phyloP scores from a whole-genome alignment of 768 basidiomycete genomes.

The Suillus paluster region DNA sequence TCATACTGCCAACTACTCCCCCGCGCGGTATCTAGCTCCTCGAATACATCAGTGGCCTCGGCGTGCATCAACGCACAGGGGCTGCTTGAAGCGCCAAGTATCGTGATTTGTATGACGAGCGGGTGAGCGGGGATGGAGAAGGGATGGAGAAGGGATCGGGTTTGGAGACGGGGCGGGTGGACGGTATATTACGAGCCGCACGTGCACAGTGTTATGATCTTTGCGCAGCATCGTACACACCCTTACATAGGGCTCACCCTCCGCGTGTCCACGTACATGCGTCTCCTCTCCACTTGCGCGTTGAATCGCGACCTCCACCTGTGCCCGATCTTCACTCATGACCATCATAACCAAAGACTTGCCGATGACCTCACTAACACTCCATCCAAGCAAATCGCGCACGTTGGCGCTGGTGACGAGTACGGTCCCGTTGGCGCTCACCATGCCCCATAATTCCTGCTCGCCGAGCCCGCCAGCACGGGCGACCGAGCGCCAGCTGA shows the following conservation, averaged over 20 bases:
- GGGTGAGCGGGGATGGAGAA: conserved; percentile 24
- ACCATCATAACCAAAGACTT: conserved; percentile 46
- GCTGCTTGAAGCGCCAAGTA: conserved; percentile 16
- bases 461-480: conserved; percentile 51
- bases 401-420: conserved; percentile 55
- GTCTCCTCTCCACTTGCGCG: conserved; percentile 18
- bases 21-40: conserved; percentile 67
- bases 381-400: conserved; percentile 70
- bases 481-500: conserved; percentile 64
- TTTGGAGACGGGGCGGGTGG: conserved; percentile 23
- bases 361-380: conserved; percentile 56
- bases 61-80: conserved; percentile 19
- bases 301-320: conserved; percentile 19
- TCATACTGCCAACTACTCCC: conserved; percentile 94
- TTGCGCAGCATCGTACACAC: conserved; percentile 45
- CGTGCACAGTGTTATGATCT: conserved; percentile 34
- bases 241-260: conserved; percentile 29
- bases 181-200: conserved; percentile 44
- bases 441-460: conserved; percentile 59
- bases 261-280: conserved; percentile 24
- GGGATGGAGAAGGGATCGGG: background rate
- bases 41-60: conserved; percentile 57
- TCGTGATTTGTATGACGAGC: conserved; percentile 34
- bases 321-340: conserved; percentile 25
- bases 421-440: conserved; percentile 50